These are phyloP conservation scores for Nicotiana sylvestris DNA, from an alignment of 257 asterid genomes.

Conservation along the genomic window DNA sequence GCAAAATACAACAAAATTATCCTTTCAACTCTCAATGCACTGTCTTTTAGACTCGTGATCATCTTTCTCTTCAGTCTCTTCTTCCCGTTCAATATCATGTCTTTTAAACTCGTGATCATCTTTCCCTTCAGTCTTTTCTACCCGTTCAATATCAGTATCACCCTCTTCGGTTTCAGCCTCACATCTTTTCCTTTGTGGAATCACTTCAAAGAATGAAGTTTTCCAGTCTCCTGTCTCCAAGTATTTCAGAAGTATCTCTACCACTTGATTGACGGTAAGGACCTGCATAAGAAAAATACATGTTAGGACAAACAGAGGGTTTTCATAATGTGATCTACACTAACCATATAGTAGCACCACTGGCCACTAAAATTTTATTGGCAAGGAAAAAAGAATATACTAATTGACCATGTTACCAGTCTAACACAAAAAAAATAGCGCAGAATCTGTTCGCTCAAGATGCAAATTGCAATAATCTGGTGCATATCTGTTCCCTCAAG, in stretches of 20 bases:
- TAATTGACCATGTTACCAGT: background rate
- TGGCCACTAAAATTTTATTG: background rate
- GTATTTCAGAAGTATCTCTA: constrained; percentile 79
- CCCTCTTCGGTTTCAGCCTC: constrained; percentile 22
- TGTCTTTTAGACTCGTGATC: constrained; percentile 37
- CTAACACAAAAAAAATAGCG: background rate
- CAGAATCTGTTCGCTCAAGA: too few species aligned
- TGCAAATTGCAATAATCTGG: background rate
- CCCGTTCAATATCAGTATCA: constrained; percentile 1
- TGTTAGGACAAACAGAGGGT: background rate
- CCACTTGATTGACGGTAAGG: constrained; percentile 92
- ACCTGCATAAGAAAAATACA: constrained; percentile 42
- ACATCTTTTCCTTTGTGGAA: constrained; percentile 86
- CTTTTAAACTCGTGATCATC: constrained; percentile 35
- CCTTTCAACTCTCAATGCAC: constrained; percentile 37
- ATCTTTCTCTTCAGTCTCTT: constrained; percentile 22
- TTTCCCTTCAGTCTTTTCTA: constrained; percentile 16
- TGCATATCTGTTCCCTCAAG: background rate
- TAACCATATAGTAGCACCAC: background rate
- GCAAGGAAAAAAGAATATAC: background rate
- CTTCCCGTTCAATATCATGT: constrained; percentile 31
- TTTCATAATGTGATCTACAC: background rate
- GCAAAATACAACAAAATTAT: background rate
- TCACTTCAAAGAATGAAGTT: constrained; percentile 67
- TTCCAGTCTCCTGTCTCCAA: constrained; percentile 84